Percentiles rank a stretch among this genome's conserved stretches.
These are phyloP conservation scores for Xenosphaeropsis pyriputrescens DNA, from an alignment of 2,329 filamentous ascomycete genomes.

Conservation along the genomic window DNA sequence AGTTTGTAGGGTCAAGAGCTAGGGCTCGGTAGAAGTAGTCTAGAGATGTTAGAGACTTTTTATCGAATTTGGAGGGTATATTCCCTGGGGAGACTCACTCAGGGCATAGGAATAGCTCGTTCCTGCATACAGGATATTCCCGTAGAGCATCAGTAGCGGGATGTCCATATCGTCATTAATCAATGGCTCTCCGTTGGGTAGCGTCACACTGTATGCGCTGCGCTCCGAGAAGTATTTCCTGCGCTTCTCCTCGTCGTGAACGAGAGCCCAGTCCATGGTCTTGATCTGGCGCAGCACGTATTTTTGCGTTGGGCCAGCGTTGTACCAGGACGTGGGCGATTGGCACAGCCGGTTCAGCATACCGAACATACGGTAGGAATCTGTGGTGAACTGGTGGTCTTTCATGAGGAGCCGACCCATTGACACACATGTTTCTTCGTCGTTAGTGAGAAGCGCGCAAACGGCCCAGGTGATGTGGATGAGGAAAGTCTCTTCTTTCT, in stretches of 20 bases:
- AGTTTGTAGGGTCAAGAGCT: constrained; percentile 60
- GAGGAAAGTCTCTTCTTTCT: constrained; percentile 48
- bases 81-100: constrained; percentile 28
- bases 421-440: constrained; percentile 60
- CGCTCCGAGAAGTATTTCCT: constrained; percentile 26
- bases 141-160: constrained; percentile 75
- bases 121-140: constrained; percentile 74
- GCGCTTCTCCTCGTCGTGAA: constrained; percentile 34
- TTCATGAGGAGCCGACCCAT: constrained; percentile 75
- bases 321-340: constrained; percentile 61
- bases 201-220: constrained; percentile 20
- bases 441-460: constrained; percentile 69
- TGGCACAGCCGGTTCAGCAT: constrained; percentile 64
- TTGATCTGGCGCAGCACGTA: constrained; percentile 87
- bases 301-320: constrained; percentile 72
- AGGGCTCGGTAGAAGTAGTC: constrained; percentile 74
- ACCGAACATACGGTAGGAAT: constrained; percentile 73
- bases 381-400: constrained; percentile 63
- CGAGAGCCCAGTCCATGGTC: constrained; percentile 59
- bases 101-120: constrained; percentile 73
- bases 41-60: constrained; percentile 12
- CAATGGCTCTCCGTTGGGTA: constrained; percentile 17
- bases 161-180: constrained; percentile 44
- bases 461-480: constrained; percentile 71
- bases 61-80: neutral